Base-by-base conservation (phyloP, 1,139 yeast species). In the Fermentozyma sake region DNA sequence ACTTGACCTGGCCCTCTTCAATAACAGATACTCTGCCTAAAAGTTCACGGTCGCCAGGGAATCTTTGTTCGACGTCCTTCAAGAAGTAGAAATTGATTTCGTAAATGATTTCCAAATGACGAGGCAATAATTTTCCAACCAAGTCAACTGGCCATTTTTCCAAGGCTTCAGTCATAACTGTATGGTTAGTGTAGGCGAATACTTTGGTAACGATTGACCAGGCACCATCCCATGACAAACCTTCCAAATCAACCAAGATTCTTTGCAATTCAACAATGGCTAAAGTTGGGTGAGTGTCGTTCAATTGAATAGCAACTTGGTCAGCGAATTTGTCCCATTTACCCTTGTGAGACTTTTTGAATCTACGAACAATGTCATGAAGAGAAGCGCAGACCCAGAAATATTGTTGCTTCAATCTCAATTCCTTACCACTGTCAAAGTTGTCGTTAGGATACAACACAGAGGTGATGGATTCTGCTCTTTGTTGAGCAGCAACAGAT, bases 371-470 rank as follows among this genome's bases (percentile, higher is more conserved):
- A 46, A 89, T 87, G 55, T 89, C 97, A 47, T 83, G 87, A 41
- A 89, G 70, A 7, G 95, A 84, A 24, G 96, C 96, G 28, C 95
- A 80, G 31, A 89, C 95, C 97, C 97, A 89, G 59, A 89, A 89
- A 61, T 85, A 89, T 59, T 89, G 96, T 61, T 89, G 96, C 58
- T 87, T 89, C 55, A 89, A 75, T 55, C 97, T 78, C 50, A 89
- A 70, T 51, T 85, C 95, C 58, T 89, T 89, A 45, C 97, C 97
- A 39, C 78, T 73, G 50, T 84, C 82, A 54, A 87, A 87, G 56
- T 87, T 87, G 55, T 87, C 96, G 56, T 87, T 87, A 35, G 96
- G 96, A 57, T 87, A 87, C 49, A 86, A 66, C 9, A 86, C 96
- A 4, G 96, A 84, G 20, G 96, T 85, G 43, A 89, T 84, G 14